Percentiles rank a stretch among this genome's conserved stretches.
These are phyloP conservation scores for Aspergillus indologenus DNA, from an alignment of 495 filamentous ascomycete species.

Conservation along the genomic window DNA sequence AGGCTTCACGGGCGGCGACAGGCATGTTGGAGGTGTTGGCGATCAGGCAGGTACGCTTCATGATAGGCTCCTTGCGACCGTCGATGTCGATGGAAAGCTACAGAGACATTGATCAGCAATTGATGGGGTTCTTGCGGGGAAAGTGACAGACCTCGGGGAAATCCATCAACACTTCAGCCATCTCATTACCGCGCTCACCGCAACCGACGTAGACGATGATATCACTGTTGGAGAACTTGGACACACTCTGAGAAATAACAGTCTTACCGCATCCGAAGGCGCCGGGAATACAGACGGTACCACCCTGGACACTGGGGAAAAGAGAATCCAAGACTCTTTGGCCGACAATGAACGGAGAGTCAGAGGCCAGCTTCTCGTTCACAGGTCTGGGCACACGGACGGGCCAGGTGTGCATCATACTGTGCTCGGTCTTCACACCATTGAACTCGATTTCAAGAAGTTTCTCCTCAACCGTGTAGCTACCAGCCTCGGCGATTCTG, in stretches of 20 bases:
- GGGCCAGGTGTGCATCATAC: constrained; percentile 99
- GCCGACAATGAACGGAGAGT: constrained; percentile 89
- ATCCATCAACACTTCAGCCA: constrained; percentile 99
- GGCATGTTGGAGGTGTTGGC: constrained; percentile 99
- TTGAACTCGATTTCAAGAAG: constrained; percentile 96
- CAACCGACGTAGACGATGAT: constrained; percentile 99
- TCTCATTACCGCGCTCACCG: constrained; percentile 97
- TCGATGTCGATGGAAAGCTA: constrained; percentile 85
- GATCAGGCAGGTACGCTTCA: constrained; percentile 98
- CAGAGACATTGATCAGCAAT: constrained; percentile 2
- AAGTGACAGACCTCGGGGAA: constrained; percentile 70
- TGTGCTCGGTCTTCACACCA: constrained; percentile 84
- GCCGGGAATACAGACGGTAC: constrained; percentile 96
- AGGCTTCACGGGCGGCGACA: constrained; percentile 96
- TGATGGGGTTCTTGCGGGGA: not conserved
- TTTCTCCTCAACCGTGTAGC: constrained; percentile 91
- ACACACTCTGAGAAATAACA: constrained; percentile 95
- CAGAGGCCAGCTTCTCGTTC: constrained; percentile 82
- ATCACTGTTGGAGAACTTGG: constrained; percentile 99
- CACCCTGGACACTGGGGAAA: constrained; percentile 96
- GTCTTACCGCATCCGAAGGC: constrained; percentile 99
- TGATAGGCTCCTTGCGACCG: constrained; percentile 95
- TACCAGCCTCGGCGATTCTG: constrained; percentile 78
- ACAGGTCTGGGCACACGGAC: constrained; percentile 91
- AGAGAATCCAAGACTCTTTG: constrained; percentile 95